These are phyloP conservation scores for Aureobasidium sp. DNA, from an alignment of 2,329 filamentous ascomycete genomes.

Conservation along the genomic window DNA sequence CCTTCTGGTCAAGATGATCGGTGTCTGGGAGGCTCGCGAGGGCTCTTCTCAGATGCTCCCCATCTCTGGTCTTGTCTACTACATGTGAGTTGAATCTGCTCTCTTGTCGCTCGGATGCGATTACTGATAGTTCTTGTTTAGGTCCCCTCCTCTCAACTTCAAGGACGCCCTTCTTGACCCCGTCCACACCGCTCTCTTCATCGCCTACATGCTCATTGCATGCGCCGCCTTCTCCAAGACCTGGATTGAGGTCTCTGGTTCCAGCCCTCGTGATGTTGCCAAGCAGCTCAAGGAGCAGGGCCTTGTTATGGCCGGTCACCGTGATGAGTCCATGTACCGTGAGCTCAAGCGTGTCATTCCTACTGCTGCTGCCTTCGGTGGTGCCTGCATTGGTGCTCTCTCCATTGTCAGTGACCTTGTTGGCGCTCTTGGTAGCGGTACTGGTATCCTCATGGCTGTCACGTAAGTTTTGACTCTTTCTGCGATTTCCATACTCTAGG, in stretches of 20 bases:
- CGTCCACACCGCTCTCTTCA: constrained; percentile 92
- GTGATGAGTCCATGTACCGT: constrained; percentile 99
- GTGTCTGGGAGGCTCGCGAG: constrained; percentile 97
- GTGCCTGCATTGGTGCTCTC: constrained; percentile 96
- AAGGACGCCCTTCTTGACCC: constrained; percentile 94
- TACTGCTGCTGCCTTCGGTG: constrained; percentile 94
- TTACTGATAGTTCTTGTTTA: not conserved
- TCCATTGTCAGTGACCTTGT: constrained; percentile 93
- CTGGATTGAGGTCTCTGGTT: constrained; percentile 99
- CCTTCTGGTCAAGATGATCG: constrained; percentile 92
- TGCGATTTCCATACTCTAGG: not conserved
- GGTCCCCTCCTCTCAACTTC: constrained; percentile 79
- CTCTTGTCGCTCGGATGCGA: not conserved
- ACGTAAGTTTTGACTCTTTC: constrained; percentile 61
- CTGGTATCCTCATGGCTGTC: constrained; percentile 94
- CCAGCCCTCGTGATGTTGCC: constrained; percentile 92
- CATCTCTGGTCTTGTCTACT: constrained; percentile 90
- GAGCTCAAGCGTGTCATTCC: constrained; percentile 99
- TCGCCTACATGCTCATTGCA: constrained; percentile 94
- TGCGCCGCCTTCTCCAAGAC: constrained; percentile 99
- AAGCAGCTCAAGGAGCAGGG: constrained; percentile 99
- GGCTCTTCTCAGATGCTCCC: constrained; percentile 94
- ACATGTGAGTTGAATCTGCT: constrained; percentile 64
- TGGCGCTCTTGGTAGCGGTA: constrained; percentile 91
- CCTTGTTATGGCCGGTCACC: constrained; percentile 97